Base-by-base conservation (phyloP, 768 basidiomycete species). In the Jaapia argillacea region DNA sequence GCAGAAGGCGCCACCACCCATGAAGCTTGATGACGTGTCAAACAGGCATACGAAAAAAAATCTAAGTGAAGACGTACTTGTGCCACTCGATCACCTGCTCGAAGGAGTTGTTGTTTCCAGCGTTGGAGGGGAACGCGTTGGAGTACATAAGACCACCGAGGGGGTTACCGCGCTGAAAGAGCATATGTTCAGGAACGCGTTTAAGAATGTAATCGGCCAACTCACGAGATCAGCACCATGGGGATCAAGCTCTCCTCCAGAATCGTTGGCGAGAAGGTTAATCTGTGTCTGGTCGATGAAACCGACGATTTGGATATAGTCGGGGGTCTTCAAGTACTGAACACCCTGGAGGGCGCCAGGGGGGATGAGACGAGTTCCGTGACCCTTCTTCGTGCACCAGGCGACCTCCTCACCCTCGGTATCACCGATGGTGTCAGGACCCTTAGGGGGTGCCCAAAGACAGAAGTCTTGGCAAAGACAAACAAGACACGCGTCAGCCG, bases 181-280 rank as follows among this genome's bases (percentile, higher is more conserved):
- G 6, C 4, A 23, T 28, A 5, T 14, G 5, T 18, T 14, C 22
- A 21, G 12, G 14, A 23, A n/a, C 7, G 7, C 10, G 4, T 24
- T 6, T 36, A 2, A 22, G 31, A 12, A 5, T 3, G 4, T 25
- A 14, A 35, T 5, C 35, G n/a, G 28, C 13, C n/a, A 13, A 61
- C 66, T 12, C 41, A 74, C 72, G 43, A 62, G 51, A 56, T 86
- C 85, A 47, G 82, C 81, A 45, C 85, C 84, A 48, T 81, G 79
- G 13, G 82, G 75, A 58, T 87, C 81, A 41, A 86, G 70, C 60
- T 89, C 86, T 45, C 86, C 87, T 50, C 88, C 87, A 25, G 53
- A 72, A 52, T 90, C 87, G 10, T 45, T 58, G 0, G 57, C 7
- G 7, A 57, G 44, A 16, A 88, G 49, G 61, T 82, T 69, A 48